Conservation (phyloP, 2,329 filamentous ascomycete species). For the Pyrenochaeta sp. region DNA sequence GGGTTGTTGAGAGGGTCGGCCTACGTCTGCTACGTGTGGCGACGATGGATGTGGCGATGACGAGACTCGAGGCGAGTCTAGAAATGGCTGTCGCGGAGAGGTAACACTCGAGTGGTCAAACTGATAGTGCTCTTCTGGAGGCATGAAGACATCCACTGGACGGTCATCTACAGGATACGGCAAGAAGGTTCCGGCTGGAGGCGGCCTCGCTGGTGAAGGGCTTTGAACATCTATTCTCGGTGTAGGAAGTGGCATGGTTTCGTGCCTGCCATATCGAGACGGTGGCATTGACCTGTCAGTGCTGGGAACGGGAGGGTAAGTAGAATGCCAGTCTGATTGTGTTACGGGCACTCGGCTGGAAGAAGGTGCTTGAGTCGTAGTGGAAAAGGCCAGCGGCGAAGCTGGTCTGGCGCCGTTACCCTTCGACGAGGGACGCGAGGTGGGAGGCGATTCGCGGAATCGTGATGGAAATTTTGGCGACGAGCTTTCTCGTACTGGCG, state of each 20-base stretch:
- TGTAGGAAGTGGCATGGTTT: slow-evolving; percentile 37
- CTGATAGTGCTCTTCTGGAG: slow-evolving; percentile 52
- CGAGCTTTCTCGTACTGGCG: slow-evolving; percentile 29
- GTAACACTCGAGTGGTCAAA: slow-evolving; percentile 39
- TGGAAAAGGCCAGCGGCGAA: slow-evolving; percentile 35
- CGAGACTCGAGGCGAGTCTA: slow-evolving; percentile 29
- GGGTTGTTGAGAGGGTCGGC: slow-evolving; percentile 16
- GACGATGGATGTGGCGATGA: slow-evolving; percentile 29
- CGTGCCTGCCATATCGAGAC: slow-evolving; percentile 36
- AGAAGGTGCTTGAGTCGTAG: slow-evolving; percentile 23
- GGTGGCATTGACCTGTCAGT: slow-evolving; percentile 34
- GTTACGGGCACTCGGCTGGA: slow-evolving; percentile 28
- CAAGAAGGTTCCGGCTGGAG: slow-evolving; percentile 32
- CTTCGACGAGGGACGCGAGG: slow-evolving; percentile 38
- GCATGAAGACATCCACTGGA: slow-evolving; percentile 48
- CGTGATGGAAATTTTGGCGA: slow-evolving; percentile 40
- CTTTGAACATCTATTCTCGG: slow-evolving; percentile 45
- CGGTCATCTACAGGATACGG: slow-evolving; percentile 58
- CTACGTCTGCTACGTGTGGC: slow-evolving; percentile 27
- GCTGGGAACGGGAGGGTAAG: slow-evolving; percentile 34
- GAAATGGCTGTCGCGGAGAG: slow-evolving; percentile 29
- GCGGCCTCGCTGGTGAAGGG: slow-evolving; percentile 39
- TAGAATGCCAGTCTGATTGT: slow-evolving; percentile 40
- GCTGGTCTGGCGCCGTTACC: slow-evolving; percentile 27
- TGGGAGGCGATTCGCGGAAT: slow-evolving; percentile 29